These are phyloP conservation scores for Paraglomus brasilianum DNA, from an alignment of 192 early-diverging fungal species.

Conservation along the genomic window DNA sequence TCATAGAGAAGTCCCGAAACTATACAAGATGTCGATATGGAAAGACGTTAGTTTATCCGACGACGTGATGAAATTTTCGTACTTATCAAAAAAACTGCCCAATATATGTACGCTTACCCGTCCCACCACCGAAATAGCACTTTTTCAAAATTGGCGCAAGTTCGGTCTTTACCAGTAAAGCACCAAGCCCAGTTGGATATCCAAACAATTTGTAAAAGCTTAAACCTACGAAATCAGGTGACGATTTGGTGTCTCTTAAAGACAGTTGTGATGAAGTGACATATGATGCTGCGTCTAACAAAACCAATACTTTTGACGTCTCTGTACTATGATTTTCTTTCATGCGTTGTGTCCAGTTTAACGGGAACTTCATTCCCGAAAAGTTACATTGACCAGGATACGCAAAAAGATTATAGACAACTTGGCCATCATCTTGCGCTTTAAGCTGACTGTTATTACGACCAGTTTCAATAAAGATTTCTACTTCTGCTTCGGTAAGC, in stretches of 20 bases:
- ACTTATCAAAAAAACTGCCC: no score
- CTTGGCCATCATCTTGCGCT: background rate
- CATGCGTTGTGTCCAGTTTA: slow-evolving; percentile 54
- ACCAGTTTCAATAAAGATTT: background rate
- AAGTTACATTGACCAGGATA: slow-evolving; percentile 89
- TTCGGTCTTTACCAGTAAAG: slow-evolving; percentile 63
- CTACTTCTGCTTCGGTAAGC: slow-evolving; percentile 10
- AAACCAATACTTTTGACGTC: slow-evolving; percentile 46
- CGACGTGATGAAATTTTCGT: no score
- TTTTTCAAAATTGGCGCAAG: slow-evolving; percentile 48
- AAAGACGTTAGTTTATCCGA: no score
- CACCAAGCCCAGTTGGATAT: slow-evolving; percentile 80
- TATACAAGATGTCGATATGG: no score
- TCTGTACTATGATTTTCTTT: slow-evolving; percentile 34
- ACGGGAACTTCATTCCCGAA: slow-evolving; percentile 69
- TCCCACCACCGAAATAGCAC: slow-evolving; percentile 80
- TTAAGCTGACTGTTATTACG: background rate
- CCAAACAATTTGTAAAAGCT: slow-evolving; percentile 93
- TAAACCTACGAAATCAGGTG: slow-evolving; percentile 68
- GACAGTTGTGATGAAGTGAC: slow-evolving; percentile 61
- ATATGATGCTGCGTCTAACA: slow-evolving; percentile 77
- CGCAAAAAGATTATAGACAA: slow-evolving; percentile 58
- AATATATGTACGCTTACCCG: slow-evolving; percentile 20
- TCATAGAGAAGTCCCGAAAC: no score
- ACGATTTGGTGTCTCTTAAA: slow-evolving; percentile 43